Evolutionary conservation across 2,329 filamentous ascomycete genomes (phyloP), one percentile per base, ranked within the genome.

Genomic region (Thyridium curvatum): DNA sequence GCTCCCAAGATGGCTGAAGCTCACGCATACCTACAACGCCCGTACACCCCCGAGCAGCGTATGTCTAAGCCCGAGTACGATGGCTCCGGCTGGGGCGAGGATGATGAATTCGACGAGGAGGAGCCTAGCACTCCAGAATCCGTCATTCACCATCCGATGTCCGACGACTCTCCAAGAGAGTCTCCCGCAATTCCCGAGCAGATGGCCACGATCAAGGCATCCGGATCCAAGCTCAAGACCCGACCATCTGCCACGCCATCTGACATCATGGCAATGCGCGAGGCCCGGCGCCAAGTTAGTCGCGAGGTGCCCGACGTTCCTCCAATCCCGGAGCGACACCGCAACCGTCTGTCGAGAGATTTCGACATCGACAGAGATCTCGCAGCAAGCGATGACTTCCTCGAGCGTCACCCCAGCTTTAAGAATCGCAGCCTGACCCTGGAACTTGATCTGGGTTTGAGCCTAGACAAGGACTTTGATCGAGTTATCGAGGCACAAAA

Each of bases 401-500:
- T 76, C 9, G 72, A 79, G 38, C 74, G 85, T 35, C 75, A 84
- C 47, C 76, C 81, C 33, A 89, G 84, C 61, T 79, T 89, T 51
- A 84, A 89, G 61, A 84, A 87, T 52, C 77, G 88, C 36, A 90
- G 93, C 53, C 74, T 96, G 46, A 87, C 88, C 8, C 67, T 94
- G 48, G 80, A 86, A 53, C 81, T 89, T 46, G 88, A 91, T 54
- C 74, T 93, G 40, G 86, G 86, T 44, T 81, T 94, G 46, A 91
- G 88, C 47, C 76, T 97, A 34, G 88, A 94, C 53, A 79, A 86
- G 53, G 93, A 96, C 59, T 96, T 97, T 62, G 89, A 97, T 54
- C 79, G 91, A 44, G 86, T 97, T 40, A 94, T 97, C 53, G 89
- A 96, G 67, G 77, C 83, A 59, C 90, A 96, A 84, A 97, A 97